Base-by-base conservation (phyloP, 2,329 filamentous ascomycete genomes). In the Penicillium vulpinum region DNA sequence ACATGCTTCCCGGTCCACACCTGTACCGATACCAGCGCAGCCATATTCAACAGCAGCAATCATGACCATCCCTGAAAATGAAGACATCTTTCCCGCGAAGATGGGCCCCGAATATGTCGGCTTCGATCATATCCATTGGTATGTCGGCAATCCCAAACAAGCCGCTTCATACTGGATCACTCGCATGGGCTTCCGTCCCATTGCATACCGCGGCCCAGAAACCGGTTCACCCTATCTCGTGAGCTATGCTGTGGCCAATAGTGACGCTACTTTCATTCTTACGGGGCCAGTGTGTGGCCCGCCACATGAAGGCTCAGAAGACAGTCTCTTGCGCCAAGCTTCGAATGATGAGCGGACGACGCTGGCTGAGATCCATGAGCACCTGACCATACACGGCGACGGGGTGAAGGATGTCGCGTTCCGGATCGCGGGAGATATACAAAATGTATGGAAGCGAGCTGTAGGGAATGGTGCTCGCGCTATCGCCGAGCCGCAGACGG, bases 371-470 rank as follows among this genome's bases (percentile, higher is more conserved):
- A 90, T 96, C 60, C 86, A 94, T 73, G 83, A 81, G 16, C 91
- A 96, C 74, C 83, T 94, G 51, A 88, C 90, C 74, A 83, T 84
- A 48, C 92, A 96, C 70, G 92, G 92, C 33, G 92, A 96, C 74
- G 92, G 90, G 24, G 91, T 96, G 52, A 95, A 93, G 77, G 92
- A 96, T 69, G 90, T 96, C 29, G 90, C 91, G 18, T 96, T 96
- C 70, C 89, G 91, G 73, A 90, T 96, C 13, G 90, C 94, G 4
- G 64, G 60, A 72, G 85, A 90, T 70, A 89, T 94, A 49, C 83
- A 86, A 57, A 87, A 83, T 51, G 88, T 94, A 10, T 96, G 91
- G 75, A 71, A 79, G 55, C 83, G 83, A 58, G 92, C 91, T 44
- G 80, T 94, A 11, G 77, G 79, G 18, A 83, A 83, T 50, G 90